Evolutionary conservation across 345 rosid species (phyloP), one percentile per base, ranked within the genome.

Genomic region (Populus nigra): DNA sequence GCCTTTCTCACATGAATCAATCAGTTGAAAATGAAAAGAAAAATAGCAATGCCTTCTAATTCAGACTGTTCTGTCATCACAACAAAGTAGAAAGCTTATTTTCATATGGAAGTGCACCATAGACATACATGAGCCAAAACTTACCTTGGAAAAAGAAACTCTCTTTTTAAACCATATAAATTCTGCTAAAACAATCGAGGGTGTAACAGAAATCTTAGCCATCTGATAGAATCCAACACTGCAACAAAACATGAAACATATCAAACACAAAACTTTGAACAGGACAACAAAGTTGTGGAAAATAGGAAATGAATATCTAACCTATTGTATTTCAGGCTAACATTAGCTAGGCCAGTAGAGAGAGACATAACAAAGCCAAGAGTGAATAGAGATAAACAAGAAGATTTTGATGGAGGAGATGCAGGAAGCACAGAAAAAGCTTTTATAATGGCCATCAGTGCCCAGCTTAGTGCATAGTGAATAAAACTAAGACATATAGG

Each of bases 181-280:
- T 77, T 96, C 98, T 31, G 93, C 93, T 39, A 96, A 84, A 79
- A 96, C 97, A 79, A 96, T 92, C 23, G 99, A 92, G 15, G 99
- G 99, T 0, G 97, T 96, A 50, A 92, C 97, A 31, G 95, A 93
- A 81, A 93, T 90, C 91, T 96, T 93, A 23, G 97, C 92, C 97
- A 96, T 96, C 88, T 92, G 98, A 84, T 96, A 96, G 84, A 96
- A 96, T 72, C 99, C 97, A 69, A 96, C 95, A 78, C 99, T 96
- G 82, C 1, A 75, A 75, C 63, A 38, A 71, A 63, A 27, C 5
- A 43, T 39, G 63, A 4, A 47, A 68, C 31, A 39, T 57, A 0
- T 33, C 49, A 72, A 73, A 65, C 69, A 45, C 68, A 68, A 68
- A 68, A 33, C n/a, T 66, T 27, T 62, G 61, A 69, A 31, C 20